phyloP scores from a whole-genome alignment of 805 yeast species.

The Metschnikowia vanudenii region DNA sequence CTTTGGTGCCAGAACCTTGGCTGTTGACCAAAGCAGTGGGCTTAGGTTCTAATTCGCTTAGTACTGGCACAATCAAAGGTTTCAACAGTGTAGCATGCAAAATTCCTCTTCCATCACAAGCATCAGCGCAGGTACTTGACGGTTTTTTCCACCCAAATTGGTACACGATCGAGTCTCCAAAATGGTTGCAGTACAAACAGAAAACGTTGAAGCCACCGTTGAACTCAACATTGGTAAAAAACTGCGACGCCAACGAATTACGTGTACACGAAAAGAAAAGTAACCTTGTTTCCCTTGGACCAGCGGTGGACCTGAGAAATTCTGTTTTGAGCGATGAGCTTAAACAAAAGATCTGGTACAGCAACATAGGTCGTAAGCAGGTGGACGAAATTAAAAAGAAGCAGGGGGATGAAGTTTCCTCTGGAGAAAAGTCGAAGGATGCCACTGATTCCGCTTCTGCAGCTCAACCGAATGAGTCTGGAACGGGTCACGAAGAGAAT shows the following conservation, averaged over 20 bases:
- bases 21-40: slow-evolving; percentile 58
- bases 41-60: slow-evolving; percentile 20
- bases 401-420: neutral
- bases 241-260: slow-evolving; percentile 22
- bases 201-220: slow-evolving; percentile 25
- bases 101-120: slow-evolving; percentile 34
- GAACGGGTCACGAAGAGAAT: neutral
- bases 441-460: slow-evolving; percentile 6
- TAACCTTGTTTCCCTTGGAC: slow-evolving; percentile 37
- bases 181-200: slow-evolving; percentile 38
- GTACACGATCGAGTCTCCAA: slow-evolving; percentile 44
- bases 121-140: slow-evolving; percentile 36
- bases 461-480: neutral
- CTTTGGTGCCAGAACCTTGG: slow-evolving; percentile 66
- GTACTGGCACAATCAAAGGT: slow-evolving; percentile 28
- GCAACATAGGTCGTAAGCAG: slow-evolving; percentile 37
- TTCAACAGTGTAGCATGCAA: slow-evolving; percentile 32
- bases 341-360: slow-evolving; percentile 38
- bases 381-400: slow-evolving; percentile 16
- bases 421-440: slow-evolving; percentile 1
- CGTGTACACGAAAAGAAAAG: slow-evolving; percentile 22
- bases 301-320: slow-evolving; percentile 33
- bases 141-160: slow-evolving; percentile 45
- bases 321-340: slow-evolving; percentile 32
- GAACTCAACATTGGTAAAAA: slow-evolving; percentile 28